Evolutionary conservation across 78 protist genomes (phyloP), one percentile per base, ranked within the genome.

Genomic region (Capsaspora owczarzaki): DNA sequence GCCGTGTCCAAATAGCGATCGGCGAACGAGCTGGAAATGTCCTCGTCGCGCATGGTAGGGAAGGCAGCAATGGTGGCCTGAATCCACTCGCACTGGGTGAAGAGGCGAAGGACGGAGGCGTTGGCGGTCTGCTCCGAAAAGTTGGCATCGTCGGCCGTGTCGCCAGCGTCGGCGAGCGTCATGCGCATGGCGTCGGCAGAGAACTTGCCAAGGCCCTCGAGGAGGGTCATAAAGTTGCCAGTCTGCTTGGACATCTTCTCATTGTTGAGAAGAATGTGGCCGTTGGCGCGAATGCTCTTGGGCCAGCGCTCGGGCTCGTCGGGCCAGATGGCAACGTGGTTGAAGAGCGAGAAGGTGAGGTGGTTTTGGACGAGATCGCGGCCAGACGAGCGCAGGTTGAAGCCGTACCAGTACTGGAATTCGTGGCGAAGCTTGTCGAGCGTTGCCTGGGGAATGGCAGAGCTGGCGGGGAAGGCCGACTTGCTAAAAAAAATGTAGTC

Each of bases 161-260:
- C 99, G 61, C 99, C 99, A 22, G 99, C 92, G 42, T 95, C 98
- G 19, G 99, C 99, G 22, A 96, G 89, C 23, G 96, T 97, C 31
- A 98, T 47, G 51, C 99, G 94, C 69, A 91, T 92, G 44, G 93
- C 76, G 53, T 86, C 85, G 25, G 92, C 86, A 3, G 86, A 79
- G 88, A 44, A 95, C 40, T 66, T 10, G 3, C 76, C 46, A 53
- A 84, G n/a, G 19, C 91, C 87, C 20, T 85, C 87, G 40, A 22
- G 38, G 44, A 97, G 85, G 22, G 99, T 90, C 77, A 93, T 31
- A 89, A 99, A 99, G 90, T 99, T 99, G 75, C 99, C 99, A 2
- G 93, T 95, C 16, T 89, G 76, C 92, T 99, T 99, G 43, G 96
- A 86, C 99, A 99, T 99, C 91, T 99, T 99, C 25, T 82, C 98